phyloP scores from a whole-genome alignment of 805 yeast species.

The Komagataella pastoris region DNA sequence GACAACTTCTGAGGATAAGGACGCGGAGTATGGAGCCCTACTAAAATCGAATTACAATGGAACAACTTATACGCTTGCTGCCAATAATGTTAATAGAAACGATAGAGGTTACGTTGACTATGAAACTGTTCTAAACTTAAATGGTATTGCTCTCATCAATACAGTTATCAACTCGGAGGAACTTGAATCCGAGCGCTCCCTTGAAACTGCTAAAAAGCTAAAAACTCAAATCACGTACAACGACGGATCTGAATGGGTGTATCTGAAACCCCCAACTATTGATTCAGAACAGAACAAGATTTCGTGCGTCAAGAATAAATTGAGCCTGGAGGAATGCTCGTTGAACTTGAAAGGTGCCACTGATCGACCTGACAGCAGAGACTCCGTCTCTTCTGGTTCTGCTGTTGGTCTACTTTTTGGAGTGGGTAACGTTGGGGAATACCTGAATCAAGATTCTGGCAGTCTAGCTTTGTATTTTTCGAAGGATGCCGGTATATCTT shows the following conservation, averaged over 20 bases:
- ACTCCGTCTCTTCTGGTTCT: slow-evolving; percentile 76
- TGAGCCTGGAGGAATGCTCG: slow-evolving; percentile 47
- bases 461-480: slow-evolving; percentile 59
- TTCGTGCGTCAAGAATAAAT: slow-evolving; percentile 26
- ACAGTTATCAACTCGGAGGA: slow-evolving; percentile 43
- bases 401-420: slow-evolving; percentile 84
- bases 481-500: slow-evolving; percentile 81
- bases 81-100: slow-evolving; percentile 66
- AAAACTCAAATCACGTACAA: slow-evolving; percentile 71
- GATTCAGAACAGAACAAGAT: slow-evolving; percentile 50
- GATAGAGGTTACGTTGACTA: slow-evolving; percentile 70
- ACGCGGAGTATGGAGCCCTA: slow-evolving; percentile 60
- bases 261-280: slow-evolving; percentile 50
- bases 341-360: slow-evolving; percentile 85
- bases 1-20: slow-evolving; percentile 40
- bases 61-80: slow-evolving; percentile 62
- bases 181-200: slow-evolving; percentile 10
- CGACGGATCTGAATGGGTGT: slow-evolving; percentile 85
- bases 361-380: slow-evolving; percentile 72
- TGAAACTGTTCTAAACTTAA: slow-evolving; percentile 70
- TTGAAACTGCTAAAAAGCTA: slow-evolving; percentile 32
- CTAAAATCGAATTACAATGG: slow-evolving; percentile 89
- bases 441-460: slow-evolving; percentile 28
- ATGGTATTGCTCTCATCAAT: slow-evolving; percentile 74
- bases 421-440: slow-evolving; percentile 83